phyloP scores from a whole-genome alignment of 805 yeast genomes.

The Suhomyces canberraensis region DNA sequence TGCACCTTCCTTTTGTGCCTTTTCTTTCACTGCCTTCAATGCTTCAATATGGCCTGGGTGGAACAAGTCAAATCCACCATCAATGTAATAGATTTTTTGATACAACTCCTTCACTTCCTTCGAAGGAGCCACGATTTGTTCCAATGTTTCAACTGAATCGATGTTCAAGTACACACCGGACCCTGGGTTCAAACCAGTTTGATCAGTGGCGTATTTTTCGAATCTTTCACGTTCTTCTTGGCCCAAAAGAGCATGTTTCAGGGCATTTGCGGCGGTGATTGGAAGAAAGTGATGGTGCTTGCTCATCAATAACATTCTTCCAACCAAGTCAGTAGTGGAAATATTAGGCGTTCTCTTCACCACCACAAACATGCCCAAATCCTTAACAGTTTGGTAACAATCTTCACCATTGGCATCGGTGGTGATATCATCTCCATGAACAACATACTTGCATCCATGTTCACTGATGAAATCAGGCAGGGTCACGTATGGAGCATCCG shows the following conservation, averaged over 20 bases:
- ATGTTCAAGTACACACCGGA: slow-evolving; percentile 52
- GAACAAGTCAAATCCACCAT: slow-evolving; percentile 89
- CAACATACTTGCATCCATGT: slow-evolving; percentile 82
- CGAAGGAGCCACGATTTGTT: slow-evolving; percentile 35
- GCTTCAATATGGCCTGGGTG: slow-evolving; percentile 90
- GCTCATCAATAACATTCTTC: slow-evolving; percentile 69
- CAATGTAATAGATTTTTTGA: slow-evolving; percentile 50
- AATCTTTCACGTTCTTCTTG: slow-evolving; percentile 42
- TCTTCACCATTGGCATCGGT: slow-evolving; percentile 95
- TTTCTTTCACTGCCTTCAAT: slow-evolving; percentile 45
- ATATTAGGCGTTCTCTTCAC: slow-evolving; percentile 93
- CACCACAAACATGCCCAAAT: slow-evolving; percentile 79
- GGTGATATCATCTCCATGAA: slow-evolving; percentile 97
- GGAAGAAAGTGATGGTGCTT: slow-evolving; percentile 54
- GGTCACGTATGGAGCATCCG: slow-evolving; percentile 91
- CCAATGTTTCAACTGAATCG: slow-evolving; percentile 21
- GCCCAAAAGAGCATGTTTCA: slow-evolving; percentile 24
- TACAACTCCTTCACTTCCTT: slow-evolving; percentile 14
- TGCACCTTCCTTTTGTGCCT: slow-evolving; percentile 36
- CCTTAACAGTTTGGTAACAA: slow-evolving; percentile 82
- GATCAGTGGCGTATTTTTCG: slow-evolving; percentile 56
- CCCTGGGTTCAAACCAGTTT: slow-evolving; percentile 56
- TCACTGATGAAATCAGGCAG: slow-evolving; percentile 74
- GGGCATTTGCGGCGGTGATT: slow-evolving; percentile 21
- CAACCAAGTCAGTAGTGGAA: slow-evolving; percentile 91